Evolutionary conservation across 108 stramenopile genomes (phyloP), one percentile per base, ranked within the genome.

Genomic region (Stephanodiscus triporus): DNA sequence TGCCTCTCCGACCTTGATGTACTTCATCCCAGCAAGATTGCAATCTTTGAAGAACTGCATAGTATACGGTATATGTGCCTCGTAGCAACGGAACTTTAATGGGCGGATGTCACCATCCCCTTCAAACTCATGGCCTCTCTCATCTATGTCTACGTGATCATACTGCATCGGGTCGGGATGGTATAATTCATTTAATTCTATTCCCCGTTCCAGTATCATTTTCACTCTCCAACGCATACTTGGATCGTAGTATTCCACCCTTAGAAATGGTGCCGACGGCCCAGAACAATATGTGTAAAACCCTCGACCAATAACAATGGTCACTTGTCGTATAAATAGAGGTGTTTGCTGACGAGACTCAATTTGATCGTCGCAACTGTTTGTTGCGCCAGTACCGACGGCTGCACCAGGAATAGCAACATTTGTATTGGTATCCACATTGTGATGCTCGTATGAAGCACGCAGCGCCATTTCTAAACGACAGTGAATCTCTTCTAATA

Each of bases 41-140:
- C 71, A 77, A 80, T 84, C 79, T 58, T 95, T 95, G 72, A 95
- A 95, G 49, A 95, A 88, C 59, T 95, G 94, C 91, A 95, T 95
- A 0, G 92, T 92, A 76, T 91, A 95, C 1, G 94, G 94, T 51
- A 95, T 95, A 59, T 95, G 94, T 29, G 91, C 94, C 68, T 95
- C 94, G 54, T 95, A 95, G 65, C 91, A 95, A 70, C 89, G 84
- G 62, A 93, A 93, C 54, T 67, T 76, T 42, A 95, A 74, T 5
- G 85, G 60, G 11, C 80, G 78, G 13, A 54, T 62, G 17, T 40
- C 62, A 16, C 43, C 63, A 2, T 63, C 77, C 30, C 70, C 64
- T 20, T 76, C 82, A 5, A 40, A 43, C 0, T 53, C 69, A 8
- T 26, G 30, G 19, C 49, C 43, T n/a, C 43, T 50, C 51, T 55